Base-by-base conservation (phyloP, 768 basidiomycete genomes). In the Lenzites betulinus region DNA sequence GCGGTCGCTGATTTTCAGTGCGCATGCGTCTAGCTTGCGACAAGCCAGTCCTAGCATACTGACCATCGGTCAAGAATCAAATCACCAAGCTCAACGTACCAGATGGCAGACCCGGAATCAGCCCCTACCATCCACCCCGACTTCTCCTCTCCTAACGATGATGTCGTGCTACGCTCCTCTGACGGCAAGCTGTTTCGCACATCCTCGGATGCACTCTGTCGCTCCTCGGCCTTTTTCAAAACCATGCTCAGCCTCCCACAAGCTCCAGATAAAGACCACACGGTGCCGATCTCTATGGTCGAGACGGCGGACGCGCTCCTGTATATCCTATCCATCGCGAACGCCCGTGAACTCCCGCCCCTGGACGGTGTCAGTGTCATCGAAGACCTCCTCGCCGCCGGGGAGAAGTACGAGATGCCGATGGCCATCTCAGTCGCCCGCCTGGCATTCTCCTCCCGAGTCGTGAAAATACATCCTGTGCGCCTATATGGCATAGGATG, bases 401-500 rank as follows among this genome's bases (percentile, higher is more conserved):
- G 78, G 3, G 77, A 81, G 59, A 76, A 76, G 58, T 82, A 80
- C 76, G 77, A 81, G 26, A 73, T 81, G 23, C 74, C 75, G 1
- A 78, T 79, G 7, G 79, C 78, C 1, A 66, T 79, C 4, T 78
- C 78, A 26, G 59, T 78, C 56, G 68, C 81, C 13, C 79, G 82
- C 28, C 6, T 54, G 41, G 52, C 42, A 9, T 22, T 54, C 16
- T 54, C 28, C 28, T 54, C 52, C 8, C 52, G 39, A 9, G 4
- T 30, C 18, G 23, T 44, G 26, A 26, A 52, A 15, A 46, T 33
- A 22, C 44, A 51, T 13, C 80, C 83, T 1, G 63, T 83, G n/a
- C 77, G 80, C 20, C 71, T 82, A 11, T 83, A 82, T 57, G 78
- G 74, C 2, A 71, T 84, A 43, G 75, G 79, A 8, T 75, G 76